phyloP scores from a whole-genome alignment of 352 stramenopile genomes.

The Phytopythium mirpurense region DNA sequence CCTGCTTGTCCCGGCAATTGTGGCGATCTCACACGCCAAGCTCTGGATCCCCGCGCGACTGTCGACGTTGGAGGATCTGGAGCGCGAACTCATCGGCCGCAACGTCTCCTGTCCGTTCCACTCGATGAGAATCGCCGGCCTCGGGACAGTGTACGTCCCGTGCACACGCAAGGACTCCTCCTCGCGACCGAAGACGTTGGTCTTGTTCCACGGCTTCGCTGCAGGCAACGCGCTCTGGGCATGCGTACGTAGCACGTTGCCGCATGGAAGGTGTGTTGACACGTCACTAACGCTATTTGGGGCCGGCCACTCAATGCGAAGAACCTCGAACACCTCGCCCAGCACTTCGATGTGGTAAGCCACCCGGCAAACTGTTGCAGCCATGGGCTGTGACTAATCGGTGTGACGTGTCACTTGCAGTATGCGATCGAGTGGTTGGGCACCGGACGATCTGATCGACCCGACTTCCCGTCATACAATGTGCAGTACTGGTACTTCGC shows the following conservation, averaged over 20 bases:
- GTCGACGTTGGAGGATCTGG: slow-evolving; percentile 38
- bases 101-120: slow-evolving; percentile 43
- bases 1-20: slow-evolving; percentile 20
- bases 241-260: slow-evolving; percentile 33
- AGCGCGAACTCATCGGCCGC: slow-evolving; percentile 33
- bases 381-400: neutral
- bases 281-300: too few species aligned
- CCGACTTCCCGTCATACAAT: slow-evolving; percentile 47
- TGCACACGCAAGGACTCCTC: slow-evolving; percentile 21
- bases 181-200: slow-evolving; percentile 28
- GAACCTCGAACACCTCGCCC: slow-evolving; percentile 57
- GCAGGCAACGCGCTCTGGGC: slow-evolving; percentile 66
- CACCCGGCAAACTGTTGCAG: too few species aligned
- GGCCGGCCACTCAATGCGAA: slow-evolving; percentile 14
- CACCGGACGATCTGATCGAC: slow-evolving; percentile 54
- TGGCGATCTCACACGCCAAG: slow-evolving; percentile 30
- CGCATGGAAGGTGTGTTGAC: neutral
- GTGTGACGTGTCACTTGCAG: too few species aligned
- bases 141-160: slow-evolving; percentile 61
- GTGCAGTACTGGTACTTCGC: slow-evolving; percentile 23
- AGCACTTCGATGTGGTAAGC: slow-evolving; percentile 56
- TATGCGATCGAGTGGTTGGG: slow-evolving; percentile 73
- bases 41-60: slow-evolving; percentile 48
- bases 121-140: slow-evolving; percentile 41
- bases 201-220: slow-evolving; percentile 61